Conservation (phyloP, 2,329 filamentous ascomycete species). For the Penicillium fuscoglaucum region DNA sequence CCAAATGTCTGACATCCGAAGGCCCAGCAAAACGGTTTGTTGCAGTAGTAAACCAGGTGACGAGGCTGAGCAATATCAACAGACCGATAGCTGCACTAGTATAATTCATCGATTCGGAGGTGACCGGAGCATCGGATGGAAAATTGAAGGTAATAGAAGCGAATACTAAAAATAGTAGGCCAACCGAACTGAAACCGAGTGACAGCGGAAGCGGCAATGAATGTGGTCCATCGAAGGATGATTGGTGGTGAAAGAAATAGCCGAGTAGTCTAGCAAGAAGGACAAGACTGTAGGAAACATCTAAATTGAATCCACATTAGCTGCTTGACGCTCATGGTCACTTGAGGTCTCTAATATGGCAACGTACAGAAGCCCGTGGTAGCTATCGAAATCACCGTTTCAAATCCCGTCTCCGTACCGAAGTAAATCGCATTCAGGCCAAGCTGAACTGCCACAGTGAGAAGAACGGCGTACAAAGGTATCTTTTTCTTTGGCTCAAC, state of each 20-base stretch:
- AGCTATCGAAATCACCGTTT: conserved; percentile 12
- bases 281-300: conserved; percentile 12
- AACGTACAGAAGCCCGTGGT: conserved; percentile 13
- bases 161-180: conserved; percentile 8
- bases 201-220: conserved; percentile 8
- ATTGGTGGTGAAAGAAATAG: conserved; percentile 5
- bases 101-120: conserved; percentile 13
- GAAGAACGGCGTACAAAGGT: conserved; percentile 5
- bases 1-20: conserved; percentile 5
- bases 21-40: conserved; percentile 5
- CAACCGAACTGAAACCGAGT: conserved; percentile 7
- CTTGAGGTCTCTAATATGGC: too few species aligned
- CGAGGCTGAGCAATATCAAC: conserved; percentile 5
- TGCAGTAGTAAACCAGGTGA: conserved; percentile 14
- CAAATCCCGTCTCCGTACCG: conserved; percentile 13
- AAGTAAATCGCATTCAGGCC: conserved; percentile 15
- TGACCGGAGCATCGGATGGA: conserved; percentile 8
- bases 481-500: conserved; percentile 10
- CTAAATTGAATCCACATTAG: not conserved
- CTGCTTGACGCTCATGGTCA: not conserved
- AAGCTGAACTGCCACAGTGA: conserved; percentile 8
- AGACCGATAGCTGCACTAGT: conserved; percentile 12
- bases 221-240: conserved; percentile 4
- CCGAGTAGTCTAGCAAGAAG: conserved; percentile 12
- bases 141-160: conserved; percentile 15